Percentiles rank a stretch among this genome's conserved stretches.
These are phyloP conservation scores for Vickermania spadyakhi DNA, from an alignment of 208 protist genomes.

Conservation along the genomic window DNA sequence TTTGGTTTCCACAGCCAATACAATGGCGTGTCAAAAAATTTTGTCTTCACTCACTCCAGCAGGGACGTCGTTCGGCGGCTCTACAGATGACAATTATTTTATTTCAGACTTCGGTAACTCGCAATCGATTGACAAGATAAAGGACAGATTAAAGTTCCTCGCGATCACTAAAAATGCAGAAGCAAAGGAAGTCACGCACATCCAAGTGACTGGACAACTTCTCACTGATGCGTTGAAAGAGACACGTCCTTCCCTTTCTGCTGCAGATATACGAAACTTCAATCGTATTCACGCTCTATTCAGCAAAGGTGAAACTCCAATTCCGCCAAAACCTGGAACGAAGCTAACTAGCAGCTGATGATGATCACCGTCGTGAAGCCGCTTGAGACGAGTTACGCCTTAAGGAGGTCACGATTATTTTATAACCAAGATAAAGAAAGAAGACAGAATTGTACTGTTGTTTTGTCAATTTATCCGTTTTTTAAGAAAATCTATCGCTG, in stretches of 20 bases:
- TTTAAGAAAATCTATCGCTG: too few species aligned
- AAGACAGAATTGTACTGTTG: too few species aligned
- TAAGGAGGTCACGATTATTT: too few species aligned
- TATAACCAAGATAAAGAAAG: too few species aligned
- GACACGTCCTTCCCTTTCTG: constrained; percentile 49
- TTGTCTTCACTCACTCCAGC: not conserved
- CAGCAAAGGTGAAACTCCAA: constrained; percentile 24
- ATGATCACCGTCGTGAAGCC: too few species aligned
- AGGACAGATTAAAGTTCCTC: constrained; percentile 33
- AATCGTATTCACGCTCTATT: constrained; percentile 67
- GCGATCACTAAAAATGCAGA: constrained; percentile 1
- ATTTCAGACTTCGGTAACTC: constrained; percentile 39
- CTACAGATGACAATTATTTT: constrained; percentile 21
- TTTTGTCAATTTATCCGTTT: too few species aligned
- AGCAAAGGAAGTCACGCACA: not conserved
- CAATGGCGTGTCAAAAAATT: constrained; percentile 33
- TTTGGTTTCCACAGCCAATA: constrained; percentile 67
- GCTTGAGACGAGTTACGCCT: too few species aligned
- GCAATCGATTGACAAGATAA: constrained; percentile 55
- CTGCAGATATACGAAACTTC: constrained; percentile 49
- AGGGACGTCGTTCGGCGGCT: not conserved
- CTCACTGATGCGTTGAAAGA: constrained; percentile 31
- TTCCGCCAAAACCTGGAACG: constrained; percentile 24
- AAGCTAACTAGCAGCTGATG: constrained; percentile 33
- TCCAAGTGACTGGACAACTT: constrained; percentile 40